These are phyloP conservation scores for Yarrowia bubula DNA, from an alignment of 805 yeast species.

Conservation along the genomic window DNA sequence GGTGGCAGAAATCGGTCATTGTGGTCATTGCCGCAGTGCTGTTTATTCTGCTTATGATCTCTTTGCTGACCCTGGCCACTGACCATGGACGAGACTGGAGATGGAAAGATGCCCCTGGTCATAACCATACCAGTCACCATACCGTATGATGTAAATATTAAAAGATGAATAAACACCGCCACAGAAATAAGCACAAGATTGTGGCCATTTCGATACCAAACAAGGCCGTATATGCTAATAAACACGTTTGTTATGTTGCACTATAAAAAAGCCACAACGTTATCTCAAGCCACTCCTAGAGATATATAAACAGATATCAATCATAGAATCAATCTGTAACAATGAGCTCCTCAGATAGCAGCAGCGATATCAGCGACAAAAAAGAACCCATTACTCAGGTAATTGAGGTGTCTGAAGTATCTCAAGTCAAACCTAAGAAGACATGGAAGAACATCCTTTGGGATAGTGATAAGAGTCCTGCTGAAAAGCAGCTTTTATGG, in stretches of 20 bases:
- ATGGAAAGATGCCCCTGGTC: constrained; percentile 14
- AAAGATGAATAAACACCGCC: too few relatives aligned
- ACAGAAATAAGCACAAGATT: too few relatives aligned
- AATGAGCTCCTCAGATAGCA: too few relatives aligned
- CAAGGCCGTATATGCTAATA: too few relatives aligned
- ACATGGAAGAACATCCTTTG: constrained; percentile 26
- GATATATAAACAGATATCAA: too few relatives aligned
- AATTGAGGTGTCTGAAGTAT: background rate
- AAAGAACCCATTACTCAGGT: background rate
- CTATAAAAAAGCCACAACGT: too few relatives aligned
- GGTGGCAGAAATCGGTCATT: constrained; percentile 17
- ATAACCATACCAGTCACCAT: background rate
- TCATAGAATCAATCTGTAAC: too few relatives aligned
- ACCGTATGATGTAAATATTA: too few relatives aligned
- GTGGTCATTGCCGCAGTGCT: constrained; percentile 2
- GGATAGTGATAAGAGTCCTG: constrained; percentile 42
- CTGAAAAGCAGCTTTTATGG: constrained; percentile 40
- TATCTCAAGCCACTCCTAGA: too few relatives aligned
- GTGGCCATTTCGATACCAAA: too few relatives aligned
- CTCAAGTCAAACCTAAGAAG: background rate
- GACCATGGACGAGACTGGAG: constrained; percentile 17
- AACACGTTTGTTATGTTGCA: too few relatives aligned
- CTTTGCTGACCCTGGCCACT: background rate
- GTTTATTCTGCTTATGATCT: constrained; percentile 10
- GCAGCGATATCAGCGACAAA: background rate